These are phyloP conservation scores for Allium fistulosum DNA, from an alignment of 106 monocot genomes.

Conservation along the genomic window DNA sequence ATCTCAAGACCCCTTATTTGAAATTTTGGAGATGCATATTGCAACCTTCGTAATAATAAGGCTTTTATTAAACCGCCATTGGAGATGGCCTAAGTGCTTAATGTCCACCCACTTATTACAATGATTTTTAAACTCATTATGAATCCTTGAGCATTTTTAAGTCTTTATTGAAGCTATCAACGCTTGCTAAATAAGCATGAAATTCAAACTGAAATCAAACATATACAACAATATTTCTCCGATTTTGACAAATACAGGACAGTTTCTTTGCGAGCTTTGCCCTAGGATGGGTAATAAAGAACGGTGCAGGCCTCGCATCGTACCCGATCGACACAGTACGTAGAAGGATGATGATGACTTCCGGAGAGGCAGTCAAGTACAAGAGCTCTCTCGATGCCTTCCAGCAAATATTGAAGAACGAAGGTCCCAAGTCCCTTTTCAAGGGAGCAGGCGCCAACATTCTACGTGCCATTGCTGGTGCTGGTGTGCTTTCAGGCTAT, in stretches of 20 bases:
- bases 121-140: too few species aligned
- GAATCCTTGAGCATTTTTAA: too few species aligned
- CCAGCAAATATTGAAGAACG: conserved; percentile 9
- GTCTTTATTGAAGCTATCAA: too few species aligned
- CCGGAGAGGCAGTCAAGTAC: conserved; percentile 41
- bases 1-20: too few species aligned
- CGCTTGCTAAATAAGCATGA: too few species aligned
- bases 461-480: conserved; percentile 8
- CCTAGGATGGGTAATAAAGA: conserved; percentile 7
- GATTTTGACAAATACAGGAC: conserved; percentile 3
- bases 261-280: conserved; percentile 13
- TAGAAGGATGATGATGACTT: conserved; percentile 46
- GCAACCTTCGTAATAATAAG: too few species aligned
- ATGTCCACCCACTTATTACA: too few species aligned
- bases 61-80: too few species aligned
- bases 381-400: conserved; percentile 14
- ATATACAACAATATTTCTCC: neutral
- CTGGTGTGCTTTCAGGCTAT: conserved; percentile 16
- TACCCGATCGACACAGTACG: conserved; percentile 21
- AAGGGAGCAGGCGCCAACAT: conserved; percentile 15
- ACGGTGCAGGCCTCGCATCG: conserved; percentile 10
- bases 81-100: too few species aligned
- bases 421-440: conserved; percentile 10
- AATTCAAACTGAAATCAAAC: too few species aligned
- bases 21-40: too few species aligned